phyloP scores from a whole-genome alignment of 345 rosid species.

The Acer campestre region DNA sequence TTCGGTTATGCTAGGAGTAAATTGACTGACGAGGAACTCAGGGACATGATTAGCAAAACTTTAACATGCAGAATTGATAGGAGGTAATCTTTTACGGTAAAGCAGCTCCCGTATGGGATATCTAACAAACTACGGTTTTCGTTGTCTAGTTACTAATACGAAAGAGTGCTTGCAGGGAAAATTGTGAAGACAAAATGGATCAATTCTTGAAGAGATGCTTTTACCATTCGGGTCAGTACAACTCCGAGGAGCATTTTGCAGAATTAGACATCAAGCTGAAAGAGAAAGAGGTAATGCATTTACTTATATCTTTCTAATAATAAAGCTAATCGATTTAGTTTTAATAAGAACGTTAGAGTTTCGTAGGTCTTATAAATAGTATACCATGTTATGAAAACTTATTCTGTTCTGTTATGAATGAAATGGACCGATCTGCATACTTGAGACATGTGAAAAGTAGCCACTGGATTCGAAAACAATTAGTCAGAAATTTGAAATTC shows the following conservation, averaged over 20 bases:
- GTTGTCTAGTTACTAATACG: neutral
- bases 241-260: slow-evolving; percentile 72
- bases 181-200: slow-evolving; percentile 83
- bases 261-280: slow-evolving; percentile 67
- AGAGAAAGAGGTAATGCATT: slow-evolving; percentile 67
- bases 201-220: slow-evolving; percentile 81
- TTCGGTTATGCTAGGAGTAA: slow-evolving; percentile 84
- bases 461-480: neutral
- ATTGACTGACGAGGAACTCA: slow-evolving; percentile 76
- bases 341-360: neutral
- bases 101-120: slow-evolving; percentile 2
- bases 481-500: no score
- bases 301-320: neutral
- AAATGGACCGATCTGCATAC: neutral
- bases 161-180: slow-evolving; percentile 53
- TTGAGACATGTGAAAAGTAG: neutral
- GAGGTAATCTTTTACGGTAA: slow-evolving; percentile 43
- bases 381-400: no score
- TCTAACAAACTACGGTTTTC: neutral
- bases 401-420: neutral
- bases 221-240: slow-evolving; percentile 82
- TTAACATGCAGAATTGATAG: slow-evolving; percentile 87
- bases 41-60: slow-evolving; percentile 68
- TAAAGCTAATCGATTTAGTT: neutral
- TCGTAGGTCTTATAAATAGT: neutral